Evolutionary conservation across 2,329 filamentous ascomycete genomes (phyloP).

Genomic region (Aureobasidium sp.): DNA sequence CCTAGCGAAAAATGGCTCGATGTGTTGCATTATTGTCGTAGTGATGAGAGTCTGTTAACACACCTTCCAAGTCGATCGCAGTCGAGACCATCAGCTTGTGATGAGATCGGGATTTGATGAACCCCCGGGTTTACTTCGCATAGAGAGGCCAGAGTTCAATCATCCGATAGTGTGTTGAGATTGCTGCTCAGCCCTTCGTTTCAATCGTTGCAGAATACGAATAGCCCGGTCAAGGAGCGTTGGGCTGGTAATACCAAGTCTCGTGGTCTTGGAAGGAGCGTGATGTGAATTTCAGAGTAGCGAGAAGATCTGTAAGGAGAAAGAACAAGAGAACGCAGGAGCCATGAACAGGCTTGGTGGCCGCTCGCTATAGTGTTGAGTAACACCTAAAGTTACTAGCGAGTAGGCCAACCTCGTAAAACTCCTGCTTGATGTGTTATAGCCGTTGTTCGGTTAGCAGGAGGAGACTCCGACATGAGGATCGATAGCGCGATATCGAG

Average conservation of each 20-base stretch:
- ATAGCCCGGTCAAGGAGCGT: neutral
- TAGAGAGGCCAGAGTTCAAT: neutral
- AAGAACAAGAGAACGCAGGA: neutral
- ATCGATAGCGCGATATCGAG: too few relatives aligned
- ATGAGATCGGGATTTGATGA: neutral
- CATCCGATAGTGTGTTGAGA: neutral
- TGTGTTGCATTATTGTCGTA: too few relatives aligned
- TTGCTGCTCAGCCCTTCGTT: neutral
- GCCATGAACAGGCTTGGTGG: neutral
- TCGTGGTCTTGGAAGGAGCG: neutral
- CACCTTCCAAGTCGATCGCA: neutral
- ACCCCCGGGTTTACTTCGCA: neutral
- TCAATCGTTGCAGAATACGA: neutral
- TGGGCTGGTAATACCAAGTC: neutral
- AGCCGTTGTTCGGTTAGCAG: neutral
- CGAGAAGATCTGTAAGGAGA: neutral
- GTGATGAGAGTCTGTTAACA: too few relatives aligned
- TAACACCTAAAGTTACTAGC: neutral
- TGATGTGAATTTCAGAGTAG: neutral
- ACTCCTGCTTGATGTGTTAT: too few relatives aligned
- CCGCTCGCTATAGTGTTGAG: neutral
- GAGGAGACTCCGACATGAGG: neutral
- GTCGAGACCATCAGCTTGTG: neutral
- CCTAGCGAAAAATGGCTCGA: neutral
- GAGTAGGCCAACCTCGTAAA: neutral